Evolutionary conservation across 2,329 filamentous ascomycete species (phyloP).

Genomic region (Ophiocordyceps unilateralis): DNA sequence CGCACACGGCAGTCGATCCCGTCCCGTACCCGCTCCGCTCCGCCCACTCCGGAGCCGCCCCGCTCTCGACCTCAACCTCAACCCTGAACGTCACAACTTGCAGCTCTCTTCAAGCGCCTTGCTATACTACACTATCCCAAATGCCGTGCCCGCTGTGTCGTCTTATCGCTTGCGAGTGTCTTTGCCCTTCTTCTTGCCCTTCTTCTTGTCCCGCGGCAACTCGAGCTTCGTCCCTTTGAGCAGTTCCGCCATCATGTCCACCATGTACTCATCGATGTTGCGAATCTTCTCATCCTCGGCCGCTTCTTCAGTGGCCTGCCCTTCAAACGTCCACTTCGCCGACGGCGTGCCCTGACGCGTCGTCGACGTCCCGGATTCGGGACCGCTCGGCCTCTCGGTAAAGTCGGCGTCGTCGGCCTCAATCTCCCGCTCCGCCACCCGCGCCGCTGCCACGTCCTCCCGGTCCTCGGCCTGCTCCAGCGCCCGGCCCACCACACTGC

Average conservation of each 20-base stretch:
- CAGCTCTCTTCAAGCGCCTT: not conserved
- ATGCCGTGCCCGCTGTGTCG: not conserved
- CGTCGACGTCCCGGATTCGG: slow-evolving; percentile 30
- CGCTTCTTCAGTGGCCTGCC: slow-evolving; percentile 15
- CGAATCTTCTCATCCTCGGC: slow-evolving; percentile 30
- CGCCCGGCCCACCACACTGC: slow-evolving; percentile 44
- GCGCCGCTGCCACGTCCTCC: slow-evolving; percentile 80
- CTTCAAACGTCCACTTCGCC: slow-evolving; percentile 16
- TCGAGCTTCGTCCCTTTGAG: slow-evolving; percentile 43
- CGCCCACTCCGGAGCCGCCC: not conserved
- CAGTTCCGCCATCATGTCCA: slow-evolving; percentile 47
- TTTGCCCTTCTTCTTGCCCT: slow-evolving; percentile 37
- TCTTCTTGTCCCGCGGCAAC: slow-evolving; percentile 46
- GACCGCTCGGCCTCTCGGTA: slow-evolving; percentile 39
- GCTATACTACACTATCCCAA: not conserved
- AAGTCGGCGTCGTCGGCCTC: slow-evolving; percentile 78
- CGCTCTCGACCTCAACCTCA: no score
- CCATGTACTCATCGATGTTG: slow-evolving; percentile 61
- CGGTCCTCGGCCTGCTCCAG: slow-evolving; percentile 83
- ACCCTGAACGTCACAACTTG: not conserved
- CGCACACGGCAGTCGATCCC: not conserved
- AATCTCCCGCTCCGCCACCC: slow-evolving; percentile 75
- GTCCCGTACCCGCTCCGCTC: not conserved
- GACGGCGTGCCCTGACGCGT: slow-evolving; percentile 34
- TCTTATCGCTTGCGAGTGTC: slow-evolving; percentile 32